Evolutionary conservation across 2,329 filamentous ascomycete species (phyloP), one percentile per base, ranked within the genome.

Genomic region (Aspergillus thermomutatus): DNA sequence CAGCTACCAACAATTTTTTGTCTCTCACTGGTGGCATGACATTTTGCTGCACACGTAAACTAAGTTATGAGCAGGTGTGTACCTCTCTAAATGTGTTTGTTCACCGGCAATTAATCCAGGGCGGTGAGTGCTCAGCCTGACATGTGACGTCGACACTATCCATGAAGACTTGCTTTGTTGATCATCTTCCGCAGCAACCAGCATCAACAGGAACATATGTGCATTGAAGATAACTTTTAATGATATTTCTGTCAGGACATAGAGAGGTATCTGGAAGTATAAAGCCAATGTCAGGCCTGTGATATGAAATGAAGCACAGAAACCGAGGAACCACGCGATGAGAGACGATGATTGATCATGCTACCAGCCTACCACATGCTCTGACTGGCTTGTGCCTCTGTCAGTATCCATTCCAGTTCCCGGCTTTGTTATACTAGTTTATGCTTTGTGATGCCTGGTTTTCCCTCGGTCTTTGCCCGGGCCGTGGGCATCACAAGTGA

Each of bases 111-210:
- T 10, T 11, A 31, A 40, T 23, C 21, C 14, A 50, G 55, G 53
- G 60, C 61, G 59, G 61, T 64, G 60, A 58, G 54, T 37, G 34
- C 31, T 31, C 3, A 7, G 10, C 26, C 37, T 41, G 41, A 45
- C 61, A 63, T 63, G 59, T 61, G 58, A 60, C 58, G 31, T 37
- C 31, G 31, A 37, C 31, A 37, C 31, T 34, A 17, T 34, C 31
- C 31, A 34, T 34, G 31, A 34, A 34, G 54, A 56, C 46, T 53
- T 41, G 25, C 47, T 55, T 25, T 41, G 47, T 48, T 55, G 54
- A 17, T 26, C 25, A 26, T 37, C 31, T 34, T 37, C 31, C n/a
- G n/a, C n/a, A 37, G 31, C 14, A 37, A 37, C 28, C 11, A 31
- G 28, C 28, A 14, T 31, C 28, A 31, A 31, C 28, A 31, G 28